Evolutionary conservation across 2,329 filamentous ascomycete species (phyloP).

Genomic region (Camillea tinctor): DNA sequence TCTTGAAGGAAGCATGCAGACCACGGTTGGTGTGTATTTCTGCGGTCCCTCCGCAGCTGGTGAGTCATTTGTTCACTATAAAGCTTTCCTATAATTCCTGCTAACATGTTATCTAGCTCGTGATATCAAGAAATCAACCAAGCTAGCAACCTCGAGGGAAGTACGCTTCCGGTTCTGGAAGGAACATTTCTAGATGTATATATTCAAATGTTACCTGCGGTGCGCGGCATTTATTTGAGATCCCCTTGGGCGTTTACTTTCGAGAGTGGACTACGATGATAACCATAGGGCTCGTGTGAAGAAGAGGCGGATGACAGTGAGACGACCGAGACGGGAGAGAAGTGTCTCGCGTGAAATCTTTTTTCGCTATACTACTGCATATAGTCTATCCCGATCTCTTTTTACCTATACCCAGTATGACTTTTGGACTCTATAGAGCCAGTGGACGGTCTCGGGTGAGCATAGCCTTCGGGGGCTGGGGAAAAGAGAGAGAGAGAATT

Average conservation of each 20-base stretch:
- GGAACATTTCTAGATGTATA: slow-evolving; percentile 69
- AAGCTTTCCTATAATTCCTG: neutral
- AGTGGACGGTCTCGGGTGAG: neutral
- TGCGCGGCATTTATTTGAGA: neutral
- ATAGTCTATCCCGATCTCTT: neutral
- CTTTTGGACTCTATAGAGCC: neutral
- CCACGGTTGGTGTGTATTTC: slow-evolving; percentile 95
- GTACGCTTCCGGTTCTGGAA: slow-evolving; percentile 99
- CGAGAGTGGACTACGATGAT: neutral
- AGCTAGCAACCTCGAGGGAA: slow-evolving; percentile 68
- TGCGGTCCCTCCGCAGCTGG: slow-evolving; percentile 79
- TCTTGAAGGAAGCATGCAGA: slow-evolving; percentile 71
- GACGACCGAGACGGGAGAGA: neutral
- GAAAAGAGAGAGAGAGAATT: neutral
- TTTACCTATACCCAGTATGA: neutral
- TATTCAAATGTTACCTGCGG: slow-evolving; percentile 3
- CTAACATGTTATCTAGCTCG: slow-evolving; percentile 61
- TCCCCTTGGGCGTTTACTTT: neutral
- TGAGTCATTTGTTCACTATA: slow-evolving; percentile 36
- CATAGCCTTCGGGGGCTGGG: neutral
- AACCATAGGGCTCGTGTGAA: neutral
- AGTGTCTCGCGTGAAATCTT: neutral
- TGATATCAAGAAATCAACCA: slow-evolving; percentile 80
- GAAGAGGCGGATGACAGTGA: neutral
- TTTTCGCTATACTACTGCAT: neutral